Evolutionary conservation across 2,329 filamentous ascomycete species (phyloP).

Genomic region (Akanthomyces muscarius): DNA sequence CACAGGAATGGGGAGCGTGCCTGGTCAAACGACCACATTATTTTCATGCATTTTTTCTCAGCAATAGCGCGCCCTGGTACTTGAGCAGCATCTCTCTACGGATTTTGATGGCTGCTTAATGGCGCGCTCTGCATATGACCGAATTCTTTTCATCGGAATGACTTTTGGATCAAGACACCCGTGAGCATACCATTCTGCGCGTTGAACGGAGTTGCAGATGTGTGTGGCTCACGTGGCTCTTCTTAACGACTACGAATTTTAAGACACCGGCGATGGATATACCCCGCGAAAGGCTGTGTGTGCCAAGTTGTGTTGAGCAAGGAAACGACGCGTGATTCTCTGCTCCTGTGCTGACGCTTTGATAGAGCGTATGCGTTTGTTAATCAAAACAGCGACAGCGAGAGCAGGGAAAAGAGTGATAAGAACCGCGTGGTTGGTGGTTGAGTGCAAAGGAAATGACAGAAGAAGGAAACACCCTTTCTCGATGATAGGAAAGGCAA

Average conservation of each 20-base stretch:
- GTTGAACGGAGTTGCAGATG: conserved; percentile 30
- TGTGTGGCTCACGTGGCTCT: conserved; percentile 34
- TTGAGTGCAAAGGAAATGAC: conserved; percentile 15
- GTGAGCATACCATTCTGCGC: conserved; percentile 28
- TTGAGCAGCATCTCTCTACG: conserved; percentile 21
- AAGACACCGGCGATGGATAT: conserved; percentile 41
- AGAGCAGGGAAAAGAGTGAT: conserved; percentile 12
- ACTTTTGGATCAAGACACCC: conserved; percentile 29
- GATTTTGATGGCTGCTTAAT: conserved; percentile 24
- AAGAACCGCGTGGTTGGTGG: conserved; percentile 16
- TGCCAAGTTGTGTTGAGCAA: conserved; percentile 21
- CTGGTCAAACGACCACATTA: conserved; percentile 22
- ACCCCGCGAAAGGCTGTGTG: conserved; percentile 37
- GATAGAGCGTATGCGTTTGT: background rate
- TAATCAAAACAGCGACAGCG: background rate
- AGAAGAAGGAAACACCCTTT: conserved; percentile 6
- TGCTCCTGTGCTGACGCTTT: background rate
- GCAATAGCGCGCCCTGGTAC: conserved; percentile 29
- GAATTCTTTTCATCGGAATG: conserved; percentile 21
- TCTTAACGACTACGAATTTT: conserved; percentile 31
- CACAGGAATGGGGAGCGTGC: conserved; percentile 7
- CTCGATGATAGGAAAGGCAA: conserved; percentile 4
- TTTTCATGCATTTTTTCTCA: conserved; percentile 24
- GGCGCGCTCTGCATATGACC: conserved; percentile 25
- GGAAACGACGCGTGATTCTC: conserved; percentile 15